Evolutionary conservation across 345 rosid genomes (phyloP).

Genomic region (Salix caprea): DNA sequence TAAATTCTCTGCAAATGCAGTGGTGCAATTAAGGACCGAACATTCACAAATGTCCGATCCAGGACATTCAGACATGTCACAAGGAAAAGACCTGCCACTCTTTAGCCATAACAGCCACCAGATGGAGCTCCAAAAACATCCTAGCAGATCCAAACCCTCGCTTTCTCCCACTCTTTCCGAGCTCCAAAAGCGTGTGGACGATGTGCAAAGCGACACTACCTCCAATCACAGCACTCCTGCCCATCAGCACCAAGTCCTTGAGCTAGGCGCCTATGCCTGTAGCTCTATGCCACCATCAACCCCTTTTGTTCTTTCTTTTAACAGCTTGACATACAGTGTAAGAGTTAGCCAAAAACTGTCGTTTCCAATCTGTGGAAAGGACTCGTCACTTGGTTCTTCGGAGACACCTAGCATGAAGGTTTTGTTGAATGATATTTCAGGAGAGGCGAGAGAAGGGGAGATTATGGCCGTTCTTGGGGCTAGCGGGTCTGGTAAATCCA

Average conservation of each 20-base stretch:
- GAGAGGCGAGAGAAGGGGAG: slow-evolving; percentile 39
- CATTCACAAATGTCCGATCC: not conserved
- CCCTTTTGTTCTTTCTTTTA: slow-evolving; percentile 75
- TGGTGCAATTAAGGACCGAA: slow-evolving; percentile 17
- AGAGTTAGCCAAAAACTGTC: slow-evolving; percentile 36
- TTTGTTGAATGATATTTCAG: slow-evolving; percentile 24
- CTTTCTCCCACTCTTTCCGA: slow-evolving; percentile 55
- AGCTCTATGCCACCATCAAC: slow-evolving; percentile 37
- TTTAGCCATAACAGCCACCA: slow-evolving; percentile 14
- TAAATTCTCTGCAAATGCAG: slow-evolving; percentile 22
- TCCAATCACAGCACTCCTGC: slow-evolving; percentile 14
- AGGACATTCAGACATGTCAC: not conserved
- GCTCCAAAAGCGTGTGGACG: slow-evolving; percentile 59
- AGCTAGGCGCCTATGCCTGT: slow-evolving; percentile 31
- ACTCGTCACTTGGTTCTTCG: slow-evolving; percentile 5
- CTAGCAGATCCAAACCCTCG: slow-evolving; percentile 23
- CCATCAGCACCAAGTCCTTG: slow-evolving; percentile 27
- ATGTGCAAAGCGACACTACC: slow-evolving; percentile 27
- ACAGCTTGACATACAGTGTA: slow-evolving; percentile 65
- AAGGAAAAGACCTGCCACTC: not conserved
- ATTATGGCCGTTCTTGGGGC: slow-evolving; percentile 94
- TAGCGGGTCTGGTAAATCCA: slow-evolving; percentile 92
- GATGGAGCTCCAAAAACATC: slow-evolving; percentile 40
- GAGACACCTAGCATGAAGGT: slow-evolving; percentile 7
- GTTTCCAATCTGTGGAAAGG: slow-evolving; percentile 30